Evolutionary conservation across 2,329 filamentous ascomycete species (phyloP).

Genomic region (Colletotrichum tropicicola): DNA sequence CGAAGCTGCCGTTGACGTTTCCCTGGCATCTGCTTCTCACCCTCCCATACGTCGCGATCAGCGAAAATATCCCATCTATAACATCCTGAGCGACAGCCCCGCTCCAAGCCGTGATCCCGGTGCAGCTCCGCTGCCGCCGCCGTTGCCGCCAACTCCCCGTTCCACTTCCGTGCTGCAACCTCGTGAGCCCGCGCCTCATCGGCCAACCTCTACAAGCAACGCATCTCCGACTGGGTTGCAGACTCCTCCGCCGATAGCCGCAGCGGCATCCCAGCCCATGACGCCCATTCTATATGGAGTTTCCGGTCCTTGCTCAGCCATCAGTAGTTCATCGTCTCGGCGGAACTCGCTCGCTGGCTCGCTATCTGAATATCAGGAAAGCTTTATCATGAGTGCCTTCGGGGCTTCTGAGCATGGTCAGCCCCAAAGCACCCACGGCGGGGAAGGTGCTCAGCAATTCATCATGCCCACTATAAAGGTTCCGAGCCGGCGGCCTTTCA

Average conservation of each 20-base stretch:
- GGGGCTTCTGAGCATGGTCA: conserved; percentile 22
- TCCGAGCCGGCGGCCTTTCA: conserved; percentile 89
- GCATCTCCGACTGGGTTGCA: neutral
- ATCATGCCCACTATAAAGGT: conserved; percentile 97
- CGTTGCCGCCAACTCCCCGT: neutral
- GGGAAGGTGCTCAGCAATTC: conserved; percentile 73
- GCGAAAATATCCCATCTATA: conserved; percentile 37
- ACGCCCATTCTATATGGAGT: conserved; percentile 55
- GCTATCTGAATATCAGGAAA: conserved; percentile 48
- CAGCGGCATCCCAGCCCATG: conserved; percentile 50
- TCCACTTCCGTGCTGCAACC: conserved; percentile 35
- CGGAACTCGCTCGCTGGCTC: conserved; percentile 60
- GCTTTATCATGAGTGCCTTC: conserved; percentile 36
- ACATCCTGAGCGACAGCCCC: neutral
- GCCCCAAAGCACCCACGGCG: conserved; percentile 47
- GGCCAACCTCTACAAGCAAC: conserved; percentile 10
- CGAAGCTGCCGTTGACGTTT: conserved; percentile 56
- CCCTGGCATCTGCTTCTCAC: conserved; percentile 39
- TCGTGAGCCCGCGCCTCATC: neutral
- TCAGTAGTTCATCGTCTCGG: conserved; percentile 62
- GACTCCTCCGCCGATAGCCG: conserved; percentile 24
- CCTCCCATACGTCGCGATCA: conserved; percentile 40
- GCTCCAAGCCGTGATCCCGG: conserved; percentile 7
- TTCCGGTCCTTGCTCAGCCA: conserved; percentile 48
- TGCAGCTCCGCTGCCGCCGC: neutral